These are phyloP conservation scores for Penicillium sp. DNA, from an alignment of 2,329 filamentous ascomycete species.

Conservation along the genomic window DNA sequence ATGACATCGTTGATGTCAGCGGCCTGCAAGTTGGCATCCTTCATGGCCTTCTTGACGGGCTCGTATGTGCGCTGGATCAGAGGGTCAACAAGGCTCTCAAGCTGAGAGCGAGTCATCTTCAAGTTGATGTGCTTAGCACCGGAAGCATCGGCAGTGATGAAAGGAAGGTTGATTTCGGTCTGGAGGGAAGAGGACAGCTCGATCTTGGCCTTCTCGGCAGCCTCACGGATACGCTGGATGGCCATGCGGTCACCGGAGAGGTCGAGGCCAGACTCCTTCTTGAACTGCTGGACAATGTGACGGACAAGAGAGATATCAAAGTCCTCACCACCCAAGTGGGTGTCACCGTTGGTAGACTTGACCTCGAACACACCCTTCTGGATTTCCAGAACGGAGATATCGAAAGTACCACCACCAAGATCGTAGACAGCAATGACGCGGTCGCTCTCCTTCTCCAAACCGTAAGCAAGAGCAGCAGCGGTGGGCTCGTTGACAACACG, in stretches of 20 bases:
- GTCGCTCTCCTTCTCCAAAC: constrained; percentile 91
- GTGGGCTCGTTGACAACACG: constrained; percentile 98
- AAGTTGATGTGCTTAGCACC: constrained; percentile 98
- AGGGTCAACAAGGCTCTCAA: constrained; percentile 88
- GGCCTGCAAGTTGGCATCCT: constrained; percentile 85
- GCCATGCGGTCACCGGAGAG: constrained; percentile 92
- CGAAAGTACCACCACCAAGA: constrained; percentile 97
- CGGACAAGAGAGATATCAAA: constrained; percentile 94
- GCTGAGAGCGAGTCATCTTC: constrained; percentile 87
- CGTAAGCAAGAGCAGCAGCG: constrained; percentile 90
- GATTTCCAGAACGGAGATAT: constrained; percentile 97
- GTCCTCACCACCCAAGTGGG: constrained; percentile 95
- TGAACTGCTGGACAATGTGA: constrained; percentile 91
- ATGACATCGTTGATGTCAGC: constrained; percentile 98
- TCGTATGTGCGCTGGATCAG: constrained; percentile 83
- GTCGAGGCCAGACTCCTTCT: constrained; percentile 90
- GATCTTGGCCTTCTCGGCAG: constrained; percentile 98
- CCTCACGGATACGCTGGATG: constrained; percentile 97
- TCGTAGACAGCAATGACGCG: constrained; percentile 92
- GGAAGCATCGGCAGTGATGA: constrained; percentile 93
- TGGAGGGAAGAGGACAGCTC: constrained; percentile 92
- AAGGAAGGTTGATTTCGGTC: constrained; percentile 97
- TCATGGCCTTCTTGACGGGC: constrained; percentile 90
- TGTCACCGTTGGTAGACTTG: constrained; percentile 98
- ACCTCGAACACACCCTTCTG: constrained; percentile 98